Evolutionary conservation across 805 yeast genomes (phyloP), one percentile per base, ranked within the genome.

Genomic region (Pichia insulana): DNA sequence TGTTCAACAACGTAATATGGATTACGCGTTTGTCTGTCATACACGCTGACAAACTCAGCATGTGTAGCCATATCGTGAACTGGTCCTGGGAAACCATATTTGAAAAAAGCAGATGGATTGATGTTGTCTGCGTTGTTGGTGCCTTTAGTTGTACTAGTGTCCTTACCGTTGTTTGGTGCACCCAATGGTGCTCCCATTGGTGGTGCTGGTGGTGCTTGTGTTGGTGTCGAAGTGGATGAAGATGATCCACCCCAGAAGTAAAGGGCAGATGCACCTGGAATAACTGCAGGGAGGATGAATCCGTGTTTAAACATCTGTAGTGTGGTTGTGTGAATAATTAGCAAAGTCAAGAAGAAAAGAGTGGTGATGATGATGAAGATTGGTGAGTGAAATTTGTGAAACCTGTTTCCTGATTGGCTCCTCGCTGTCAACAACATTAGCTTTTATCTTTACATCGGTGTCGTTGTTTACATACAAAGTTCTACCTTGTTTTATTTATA

Each of bases 11-110:
- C 79, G 73, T 83, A 87, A 59, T 78, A 77, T 20, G 98, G 98
- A 56, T 86, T 87, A 46, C 89, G 72, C 28, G 79, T 83, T 48
- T 80, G 74, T 50, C 98, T 74, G 57, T 92, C 90, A 61, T 79
- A 92, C 52, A 92, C 85, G 42, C 92, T 77, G 16, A 90, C 74
- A 59, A 82, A 92, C 63, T 88, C 96, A 43, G 71, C 68, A 47
- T 86, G 71, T 10, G 68, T 74, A 43, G 77, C 76, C 45, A 90
- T 62, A 57, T 92, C 98, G 60, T 87, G 94, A 27, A 84, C 73
- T 0, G 97, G 97, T 2, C 96, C 96, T 0, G 97, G 98, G 55
- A 85, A 87, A 3, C 98, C 98, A 58, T 84, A 89, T 53, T 80
- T 79, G 68, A 88, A 89, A 64, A 83, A 88, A 7, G 69, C 95